These are phyloP conservation scores for Aspergillus phoenicis DNA, from an alignment of 2,329 filamentous ascomycete species.

Conservation along the genomic window DNA sequence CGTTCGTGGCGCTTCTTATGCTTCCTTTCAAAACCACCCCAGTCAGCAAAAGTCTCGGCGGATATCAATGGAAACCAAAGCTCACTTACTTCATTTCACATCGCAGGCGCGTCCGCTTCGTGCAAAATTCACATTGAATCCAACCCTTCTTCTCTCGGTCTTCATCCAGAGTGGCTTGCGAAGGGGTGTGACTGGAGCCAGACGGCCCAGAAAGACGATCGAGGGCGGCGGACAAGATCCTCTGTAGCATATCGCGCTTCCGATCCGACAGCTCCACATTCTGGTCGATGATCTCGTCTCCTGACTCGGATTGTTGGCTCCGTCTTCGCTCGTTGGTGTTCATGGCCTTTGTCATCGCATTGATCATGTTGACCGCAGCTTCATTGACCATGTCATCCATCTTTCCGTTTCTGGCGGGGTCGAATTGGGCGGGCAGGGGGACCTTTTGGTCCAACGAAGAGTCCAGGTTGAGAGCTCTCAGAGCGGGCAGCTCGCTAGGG, in stretches of 20 bases:
- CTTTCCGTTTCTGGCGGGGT: conserved; percentile 14
- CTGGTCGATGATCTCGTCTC: conserved; percentile 23
- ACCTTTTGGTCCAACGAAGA: conserved; percentile 13
- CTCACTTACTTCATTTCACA: conserved; percentile 42
- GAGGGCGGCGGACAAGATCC: conserved; percentile 33
- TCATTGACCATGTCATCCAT: conserved; percentile 30
- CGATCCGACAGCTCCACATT: conserved; percentile 27
- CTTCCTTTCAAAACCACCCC: conserved; percentile 59
- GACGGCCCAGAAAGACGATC: conserved; percentile 26
- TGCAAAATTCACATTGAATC: conserved; percentile 36
- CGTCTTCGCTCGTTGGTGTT: conserved; percentile 28
- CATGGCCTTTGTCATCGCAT: conserved; percentile 37
- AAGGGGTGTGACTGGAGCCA: conserved; percentile 6
- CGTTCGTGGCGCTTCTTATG: conserved; percentile 79
- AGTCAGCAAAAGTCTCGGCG: not conserved
- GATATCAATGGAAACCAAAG: not conserved
- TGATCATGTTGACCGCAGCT: conserved; percentile 36
- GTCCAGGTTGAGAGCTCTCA: conserved; percentile 17
- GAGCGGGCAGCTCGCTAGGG: conserved; percentile 17
- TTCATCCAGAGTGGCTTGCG: conserved; percentile 6
- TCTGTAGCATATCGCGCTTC: conserved; percentile 38
- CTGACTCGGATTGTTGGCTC: conserved; percentile 26
- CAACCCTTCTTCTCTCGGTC: conserved; percentile 29
- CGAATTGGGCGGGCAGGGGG: conserved; percentile 9
- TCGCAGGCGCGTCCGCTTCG: conserved; percentile 34